phyloP scores from a whole-genome alignment of 1,139 yeast genomes.

The Pneumocystis sp. region DNA sequence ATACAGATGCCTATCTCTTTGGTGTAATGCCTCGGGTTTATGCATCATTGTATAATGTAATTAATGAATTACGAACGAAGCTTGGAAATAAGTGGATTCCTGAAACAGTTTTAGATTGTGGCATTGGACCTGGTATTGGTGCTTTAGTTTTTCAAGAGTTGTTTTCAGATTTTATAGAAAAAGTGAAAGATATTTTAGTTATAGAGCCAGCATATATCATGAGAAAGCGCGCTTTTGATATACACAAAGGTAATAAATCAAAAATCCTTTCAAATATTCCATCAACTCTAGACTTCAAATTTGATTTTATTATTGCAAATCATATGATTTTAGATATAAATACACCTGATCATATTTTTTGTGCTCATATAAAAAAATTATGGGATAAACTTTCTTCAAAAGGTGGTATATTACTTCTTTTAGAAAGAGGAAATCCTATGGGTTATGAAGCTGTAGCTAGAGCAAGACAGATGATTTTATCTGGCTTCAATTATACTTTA shows the following conservation, averaged over 20 bases:
- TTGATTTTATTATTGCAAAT: background rate
- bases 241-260: background rate
- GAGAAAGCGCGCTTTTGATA: background rate
- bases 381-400: constrained; percentile 13
- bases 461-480: constrained; percentile 73
- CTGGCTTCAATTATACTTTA: constrained; percentile 46
- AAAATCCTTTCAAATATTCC: background rate
- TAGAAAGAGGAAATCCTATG: constrained; percentile 79
- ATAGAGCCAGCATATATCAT: background rate
- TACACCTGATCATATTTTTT: background rate
- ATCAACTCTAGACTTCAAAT: background rate
- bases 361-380: constrained; percentile 1
- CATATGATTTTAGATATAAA: background rate
- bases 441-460: constrained; percentile 83
- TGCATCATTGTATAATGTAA: constrained; percentile 51
- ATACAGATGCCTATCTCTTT: constrained; percentile 57
- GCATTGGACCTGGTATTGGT: constrained; percentile 89
- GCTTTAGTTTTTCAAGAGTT: constrained; percentile 69
- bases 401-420: constrained; percentile 52
- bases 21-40: constrained; percentile 77
- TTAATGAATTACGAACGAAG: constrained; percentile 51
- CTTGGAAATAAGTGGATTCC: constrained; percentile 44
- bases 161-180: constrained; percentile 5
- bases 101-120: constrained; percentile 53
- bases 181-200: background rate